Evolutionary conservation across 2,329 filamentous ascomycete genomes (phyloP).

Genomic region (Xylariaceae sp.): DNA sequence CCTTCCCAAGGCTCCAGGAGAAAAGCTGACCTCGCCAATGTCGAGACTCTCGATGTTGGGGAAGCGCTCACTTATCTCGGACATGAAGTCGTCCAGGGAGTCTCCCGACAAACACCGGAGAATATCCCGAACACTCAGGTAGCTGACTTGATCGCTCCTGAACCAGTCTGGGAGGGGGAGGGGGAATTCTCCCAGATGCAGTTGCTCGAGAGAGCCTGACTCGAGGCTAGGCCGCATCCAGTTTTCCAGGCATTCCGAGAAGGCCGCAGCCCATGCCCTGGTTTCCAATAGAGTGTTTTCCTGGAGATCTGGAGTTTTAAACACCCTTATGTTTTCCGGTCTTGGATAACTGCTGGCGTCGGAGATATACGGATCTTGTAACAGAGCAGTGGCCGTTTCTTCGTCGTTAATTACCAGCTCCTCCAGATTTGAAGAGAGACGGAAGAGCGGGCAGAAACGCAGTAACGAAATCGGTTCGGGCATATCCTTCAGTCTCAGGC

Average conservation of each 20-base stretch:
- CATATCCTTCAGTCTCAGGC: slow-evolving; percentile 11
- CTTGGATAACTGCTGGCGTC: background rate
- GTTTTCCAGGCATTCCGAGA: slow-evolving; percentile 4
- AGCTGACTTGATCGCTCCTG: slow-evolving; percentile 19
- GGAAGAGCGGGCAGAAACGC: background rate
- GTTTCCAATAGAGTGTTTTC: too few species aligned
- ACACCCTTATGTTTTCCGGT: slow-evolving; percentile 15
- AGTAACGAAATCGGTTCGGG: background rate
- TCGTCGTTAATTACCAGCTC: slow-evolving; percentile 10
- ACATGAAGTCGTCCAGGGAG: slow-evolving; percentile 17
- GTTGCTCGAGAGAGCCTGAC: slow-evolving; percentile 20
- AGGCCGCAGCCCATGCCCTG: too few species aligned
- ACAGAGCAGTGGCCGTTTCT: slow-evolving; percentile 1
- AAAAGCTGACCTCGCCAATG: slow-evolving; percentile 18
- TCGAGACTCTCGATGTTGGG: slow-evolving; percentile 24
- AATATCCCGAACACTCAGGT: slow-evolving; percentile 40
- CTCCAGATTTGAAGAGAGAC: slow-evolving; percentile 6
- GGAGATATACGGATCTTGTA: background rate
- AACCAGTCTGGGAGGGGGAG: slow-evolving; percentile 18
- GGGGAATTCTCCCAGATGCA: slow-evolving; percentile 18
- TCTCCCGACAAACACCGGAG: background rate
- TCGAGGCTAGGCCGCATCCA: slow-evolving; percentile 20
- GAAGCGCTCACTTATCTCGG: slow-evolving; percentile 20
- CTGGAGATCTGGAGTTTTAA: slow-evolving; percentile 8
- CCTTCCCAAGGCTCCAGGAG: slow-evolving; percentile 16